A percentile compares a stretch with the other conserved stretches of the same genome.
These are phyloP conservation scores for Mariannaea elegans DNA, from an alignment of 2,329 filamentous ascomycete genomes.

Conservation along the genomic window DNA sequence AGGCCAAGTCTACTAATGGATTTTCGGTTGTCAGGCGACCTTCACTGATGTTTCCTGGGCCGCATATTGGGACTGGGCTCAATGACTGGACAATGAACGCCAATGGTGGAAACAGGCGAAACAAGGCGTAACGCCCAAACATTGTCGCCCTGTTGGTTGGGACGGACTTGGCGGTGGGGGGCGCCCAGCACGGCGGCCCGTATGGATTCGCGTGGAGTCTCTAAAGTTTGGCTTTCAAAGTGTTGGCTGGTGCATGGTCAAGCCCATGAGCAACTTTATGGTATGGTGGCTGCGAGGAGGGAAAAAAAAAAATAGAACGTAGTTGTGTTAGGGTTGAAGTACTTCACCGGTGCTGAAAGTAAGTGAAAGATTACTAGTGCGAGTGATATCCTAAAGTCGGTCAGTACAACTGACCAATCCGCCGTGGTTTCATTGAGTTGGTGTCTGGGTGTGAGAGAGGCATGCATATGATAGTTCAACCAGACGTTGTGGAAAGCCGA, in stretches of 20 bases:
- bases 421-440: background rate
- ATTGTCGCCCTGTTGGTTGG: slow-evolving; percentile 6
- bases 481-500: background rate
- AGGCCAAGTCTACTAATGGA: no score
- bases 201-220: slow-evolving; percentile 16
- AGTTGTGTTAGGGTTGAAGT: no score
- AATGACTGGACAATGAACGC: slow-evolving; percentile 8
- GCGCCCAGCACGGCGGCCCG: slow-evolving; percentile 14
- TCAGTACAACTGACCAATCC: slow-evolving; percentile 6
- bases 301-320: no score
- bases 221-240: background rate
- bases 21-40: background rate
- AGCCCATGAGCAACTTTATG: background rate
- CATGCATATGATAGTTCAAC: slow-evolving; percentile 10
- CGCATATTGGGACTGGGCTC: slow-evolving; percentile 9
- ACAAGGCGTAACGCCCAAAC: slow-evolving; percentile 10
- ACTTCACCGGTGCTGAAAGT: no score
- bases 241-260: slow-evolving; percentile 1
- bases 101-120: background rate
- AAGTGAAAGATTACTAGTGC: no score
- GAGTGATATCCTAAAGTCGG: background rate
- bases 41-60: slow-evolving; percentile 12
- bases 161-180: slow-evolving; percentile 7
- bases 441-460: slow-evolving; percentile 4
- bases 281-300: background rate